These are phyloP conservation scores for Escallonia herrerae DNA, from an alignment of 129 eudicot species.

Conservation along the genomic window DNA sequence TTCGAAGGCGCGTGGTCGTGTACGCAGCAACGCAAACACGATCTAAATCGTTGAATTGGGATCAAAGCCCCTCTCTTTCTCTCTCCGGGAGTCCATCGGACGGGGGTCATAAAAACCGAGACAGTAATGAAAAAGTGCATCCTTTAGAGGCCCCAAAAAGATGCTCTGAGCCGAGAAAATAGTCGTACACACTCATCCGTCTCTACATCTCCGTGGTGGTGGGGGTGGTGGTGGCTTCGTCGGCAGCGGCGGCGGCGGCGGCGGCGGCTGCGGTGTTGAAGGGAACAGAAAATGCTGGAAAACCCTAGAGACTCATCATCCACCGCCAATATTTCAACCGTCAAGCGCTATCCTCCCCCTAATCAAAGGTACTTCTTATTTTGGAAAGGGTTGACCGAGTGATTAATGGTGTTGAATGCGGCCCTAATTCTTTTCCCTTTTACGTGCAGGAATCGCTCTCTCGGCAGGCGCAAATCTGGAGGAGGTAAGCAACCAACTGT, in stretches of 20 bases:
- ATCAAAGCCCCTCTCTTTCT: conserved; percentile 12
- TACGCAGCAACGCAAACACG: background rate
- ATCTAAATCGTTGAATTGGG: conserved; percentile 9
- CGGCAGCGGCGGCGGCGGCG: conserved; percentile 20
- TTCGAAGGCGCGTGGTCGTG: conserved; percentile 6
- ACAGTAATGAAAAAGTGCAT: conserved; percentile 2
- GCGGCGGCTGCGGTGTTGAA: too few relatives aligned
- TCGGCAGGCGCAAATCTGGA: conserved; percentile 82
- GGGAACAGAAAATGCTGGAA: conserved; percentile 46
- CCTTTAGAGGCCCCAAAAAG: conserved; percentile 1
- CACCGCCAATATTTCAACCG: conserved; percentile 42
- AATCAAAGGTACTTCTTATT: conserved; percentile 46
- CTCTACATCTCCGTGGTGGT: background rate
- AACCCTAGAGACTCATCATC: conserved; percentile 57
- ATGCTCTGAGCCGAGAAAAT: conserved; percentile 6
- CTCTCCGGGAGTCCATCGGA: conserved; percentile 18
- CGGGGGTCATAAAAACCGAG: conserved; percentile 20
- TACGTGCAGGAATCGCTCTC: conserved; percentile 53
- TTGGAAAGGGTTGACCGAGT: background rate
- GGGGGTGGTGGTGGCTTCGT: conserved; percentile 25
- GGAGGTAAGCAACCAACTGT: conserved; percentile 43
- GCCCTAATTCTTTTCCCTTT: background rate
- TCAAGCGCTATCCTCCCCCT: conserved; percentile 85
- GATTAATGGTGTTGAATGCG: conserved; percentile 1
- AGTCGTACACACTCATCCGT: background rate